A percentile compares a stretch with the other conserved stretches of the same genome.
Evolutionary conservation across 495 filamentous ascomycete genomes (phyloP).

Genomic region (Bombardia bombarda): DNA sequence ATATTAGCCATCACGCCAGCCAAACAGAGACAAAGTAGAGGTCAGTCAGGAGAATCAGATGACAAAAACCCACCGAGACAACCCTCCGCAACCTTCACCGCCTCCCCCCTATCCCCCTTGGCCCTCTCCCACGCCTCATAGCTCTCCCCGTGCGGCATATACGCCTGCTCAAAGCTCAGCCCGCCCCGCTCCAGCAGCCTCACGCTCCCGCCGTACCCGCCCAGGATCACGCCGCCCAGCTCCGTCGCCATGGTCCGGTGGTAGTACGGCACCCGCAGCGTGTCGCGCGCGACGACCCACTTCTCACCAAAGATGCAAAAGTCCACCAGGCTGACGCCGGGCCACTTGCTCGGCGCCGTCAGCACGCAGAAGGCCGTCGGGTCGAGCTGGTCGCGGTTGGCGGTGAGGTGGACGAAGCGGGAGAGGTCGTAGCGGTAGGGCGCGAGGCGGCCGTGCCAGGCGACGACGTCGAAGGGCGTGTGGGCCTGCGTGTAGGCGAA

Average conservation of each 20-base stretch:
- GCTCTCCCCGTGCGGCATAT: conserved; percentile 21
- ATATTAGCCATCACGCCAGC: neutral
- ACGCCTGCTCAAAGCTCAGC: conserved; percentile 41
- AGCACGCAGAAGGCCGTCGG: conserved; percentile 67
- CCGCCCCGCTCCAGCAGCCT: conserved; percentile 48
- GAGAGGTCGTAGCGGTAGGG: conserved; percentile 73
- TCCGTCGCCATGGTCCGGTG: conserved; percentile 63
- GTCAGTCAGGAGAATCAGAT: neutral
- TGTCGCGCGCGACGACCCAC: conserved; percentile 59
- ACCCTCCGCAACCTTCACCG: conserved; percentile 5
- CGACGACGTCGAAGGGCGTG: conserved; percentile 72
- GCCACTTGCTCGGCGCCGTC: conserved; percentile 48
- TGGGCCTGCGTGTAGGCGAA: conserved; percentile 55
- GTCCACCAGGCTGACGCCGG: conserved; percentile 61
- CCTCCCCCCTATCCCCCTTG: neutral
- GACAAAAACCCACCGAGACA: conserved; percentile 8
- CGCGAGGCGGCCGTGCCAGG: conserved; percentile 64
- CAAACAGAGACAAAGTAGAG: neutral
- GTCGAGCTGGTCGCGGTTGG: conserved; percentile 64
- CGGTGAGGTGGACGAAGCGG: conserved; percentile 62
- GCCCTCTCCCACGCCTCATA: conserved; percentile 11
- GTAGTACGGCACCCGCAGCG: conserved; percentile 65
- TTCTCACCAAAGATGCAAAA: conserved; percentile 70
- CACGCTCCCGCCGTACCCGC: conserved; percentile 52
- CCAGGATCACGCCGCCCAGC: conserved; percentile 49